These are phyloP conservation scores for Waltergamsia citrina DNA, from an alignment of 2,329 filamentous ascomycete species.

Conservation along the genomic window DNA sequence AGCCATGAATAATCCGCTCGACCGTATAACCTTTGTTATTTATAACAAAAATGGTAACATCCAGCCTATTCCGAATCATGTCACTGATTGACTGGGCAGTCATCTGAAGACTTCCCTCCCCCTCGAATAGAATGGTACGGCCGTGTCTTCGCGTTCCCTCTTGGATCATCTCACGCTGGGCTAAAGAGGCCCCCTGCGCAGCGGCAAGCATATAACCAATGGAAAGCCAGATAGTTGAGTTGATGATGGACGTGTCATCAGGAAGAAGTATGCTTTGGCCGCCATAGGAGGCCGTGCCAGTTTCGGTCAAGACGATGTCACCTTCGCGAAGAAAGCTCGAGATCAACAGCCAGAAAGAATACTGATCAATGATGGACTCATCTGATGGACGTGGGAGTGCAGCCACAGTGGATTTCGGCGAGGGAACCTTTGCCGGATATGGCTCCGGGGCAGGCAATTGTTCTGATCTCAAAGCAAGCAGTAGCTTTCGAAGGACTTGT, in stretches of 20 bases:
- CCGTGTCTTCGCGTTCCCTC: slow-evolving; percentile 10
- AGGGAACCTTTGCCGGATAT: no score
- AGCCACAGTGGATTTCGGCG: no score
- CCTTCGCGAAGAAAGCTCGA: slow-evolving; percentile 32
- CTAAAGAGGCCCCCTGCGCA: slow-evolving; percentile 44
- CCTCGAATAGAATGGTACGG: slow-evolving; percentile 46
- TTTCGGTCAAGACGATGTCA: slow-evolving; percentile 49
- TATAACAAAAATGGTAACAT: slow-evolving; percentile 41
- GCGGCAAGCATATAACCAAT: slow-evolving; percentile 53
- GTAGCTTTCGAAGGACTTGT: slow-evolving; percentile 14
- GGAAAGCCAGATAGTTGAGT: slow-evolving; percentile 45
- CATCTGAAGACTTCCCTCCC: slow-evolving; percentile 57
- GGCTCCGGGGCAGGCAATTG: no score
- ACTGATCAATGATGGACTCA: slow-evolving; percentile 33
- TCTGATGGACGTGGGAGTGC: slow-evolving; percentile 12
- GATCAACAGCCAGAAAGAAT: slow-evolving; percentile 40
- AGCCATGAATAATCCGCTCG: slow-evolving; percentile 47
- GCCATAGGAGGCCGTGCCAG: slow-evolving; percentile 47
- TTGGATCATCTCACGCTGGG: slow-evolving; percentile 33
- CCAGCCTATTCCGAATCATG: slow-evolving; percentile 45
- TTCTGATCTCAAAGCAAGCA: no score
- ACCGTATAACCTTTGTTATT: slow-evolving; percentile 53
- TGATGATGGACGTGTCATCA: slow-evolving; percentile 33
- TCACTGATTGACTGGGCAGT: slow-evolving; percentile 58
- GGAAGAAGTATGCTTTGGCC: slow-evolving; percentile 40